Evolutionary conservation across 352 stramenopile species (phyloP).

Genomic region (Phytopythium ostracodes): DNA sequence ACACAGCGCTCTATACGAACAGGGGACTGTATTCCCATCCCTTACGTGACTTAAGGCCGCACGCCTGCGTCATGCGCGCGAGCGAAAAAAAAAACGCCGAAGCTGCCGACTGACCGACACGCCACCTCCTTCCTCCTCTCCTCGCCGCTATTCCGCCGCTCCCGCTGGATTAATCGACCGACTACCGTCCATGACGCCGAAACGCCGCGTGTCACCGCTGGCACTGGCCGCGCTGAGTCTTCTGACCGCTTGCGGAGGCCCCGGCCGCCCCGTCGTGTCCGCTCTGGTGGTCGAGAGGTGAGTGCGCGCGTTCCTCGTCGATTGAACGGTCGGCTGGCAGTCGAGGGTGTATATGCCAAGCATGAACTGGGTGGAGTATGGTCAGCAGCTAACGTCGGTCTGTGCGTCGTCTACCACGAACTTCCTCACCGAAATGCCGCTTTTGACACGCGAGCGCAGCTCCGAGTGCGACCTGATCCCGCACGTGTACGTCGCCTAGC

Average conservation of each 20-base stretch:
- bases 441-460: conserved; percentile 18
- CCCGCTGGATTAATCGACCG: not conserved
- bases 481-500: conserved; percentile 40
- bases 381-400: not conserved
- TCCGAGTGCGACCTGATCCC: conserved; percentile 52
- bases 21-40: not conserved
- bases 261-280: not conserved
- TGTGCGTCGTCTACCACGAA: too few relatives aligned
- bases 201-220: conserved; percentile 10
- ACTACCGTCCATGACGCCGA: conserved; percentile 16
- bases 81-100: not conserved
- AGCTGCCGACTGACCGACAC: not conserved
- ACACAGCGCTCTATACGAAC: not conserved
- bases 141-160: too few relatives aligned
- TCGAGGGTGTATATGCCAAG: not conserved
- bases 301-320: not conserved
- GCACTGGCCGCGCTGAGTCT: conserved; percentile 13
- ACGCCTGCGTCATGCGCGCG: not conserved
- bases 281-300: conserved; percentile 54
- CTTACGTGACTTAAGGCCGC: not conserved
- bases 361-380: too few relatives aligned
- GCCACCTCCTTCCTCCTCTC: not conserved
- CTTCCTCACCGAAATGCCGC: not conserved
- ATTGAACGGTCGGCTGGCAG: not conserved
- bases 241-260: not conserved